These are phyloP conservation scores for Kluyveromyces siamensis DNA, from an alignment of 805 yeast species.

Conservation along the genomic window DNA sequence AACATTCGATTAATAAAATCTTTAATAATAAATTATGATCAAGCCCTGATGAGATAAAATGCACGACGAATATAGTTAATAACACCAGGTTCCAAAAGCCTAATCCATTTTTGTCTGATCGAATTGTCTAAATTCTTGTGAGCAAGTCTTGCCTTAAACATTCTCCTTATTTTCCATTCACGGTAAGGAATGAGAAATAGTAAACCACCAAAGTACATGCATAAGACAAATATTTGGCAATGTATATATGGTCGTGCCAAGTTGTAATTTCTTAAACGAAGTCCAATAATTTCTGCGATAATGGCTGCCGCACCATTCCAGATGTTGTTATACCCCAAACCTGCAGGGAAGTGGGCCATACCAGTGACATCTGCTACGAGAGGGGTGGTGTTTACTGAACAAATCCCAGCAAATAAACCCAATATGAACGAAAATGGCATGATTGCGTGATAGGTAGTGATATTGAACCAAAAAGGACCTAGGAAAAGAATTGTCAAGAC, in stretches of 20 bases:
- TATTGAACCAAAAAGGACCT: conserved; percentile 35
- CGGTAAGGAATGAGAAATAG: conserved; percentile 45
- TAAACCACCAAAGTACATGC: conserved; percentile 30
- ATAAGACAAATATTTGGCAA: conserved; percentile 45
- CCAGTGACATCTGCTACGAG: conserved; percentile 31
- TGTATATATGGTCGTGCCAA: conserved; percentile 35
- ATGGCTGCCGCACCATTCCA: conserved; percentile 24
- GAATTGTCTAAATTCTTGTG: not conserved
- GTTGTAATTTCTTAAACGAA: conserved; percentile 28
- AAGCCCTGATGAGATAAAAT: conserved; percentile 2
- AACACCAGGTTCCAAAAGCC: conserved; percentile 1
- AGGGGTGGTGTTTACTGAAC: conserved; percentile 23
- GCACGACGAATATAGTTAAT: conserved; percentile 4
- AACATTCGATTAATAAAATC: too few relatives aligned
- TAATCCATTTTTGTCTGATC: not conserved
- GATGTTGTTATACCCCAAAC: conserved; percentile 18
- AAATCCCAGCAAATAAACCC: conserved; percentile 33
- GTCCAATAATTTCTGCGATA: conserved; percentile 40
- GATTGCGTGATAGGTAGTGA: conserved; percentile 27
- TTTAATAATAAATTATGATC: not conserved
- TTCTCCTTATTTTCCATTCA: conserved; percentile 9
- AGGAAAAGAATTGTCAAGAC: conserved; percentile 24
- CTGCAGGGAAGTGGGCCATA: conserved; percentile 24
- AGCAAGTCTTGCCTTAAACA: conserved; percentile 2
- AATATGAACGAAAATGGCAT: conserved; percentile 29